Percentiles rank a stretch among this genome's conserved stretches.
These are phyloP conservation scores for Puya raimondii DNA, from an alignment of 176 grass and related monocot genomes.

Conservation along the genomic window DNA sequence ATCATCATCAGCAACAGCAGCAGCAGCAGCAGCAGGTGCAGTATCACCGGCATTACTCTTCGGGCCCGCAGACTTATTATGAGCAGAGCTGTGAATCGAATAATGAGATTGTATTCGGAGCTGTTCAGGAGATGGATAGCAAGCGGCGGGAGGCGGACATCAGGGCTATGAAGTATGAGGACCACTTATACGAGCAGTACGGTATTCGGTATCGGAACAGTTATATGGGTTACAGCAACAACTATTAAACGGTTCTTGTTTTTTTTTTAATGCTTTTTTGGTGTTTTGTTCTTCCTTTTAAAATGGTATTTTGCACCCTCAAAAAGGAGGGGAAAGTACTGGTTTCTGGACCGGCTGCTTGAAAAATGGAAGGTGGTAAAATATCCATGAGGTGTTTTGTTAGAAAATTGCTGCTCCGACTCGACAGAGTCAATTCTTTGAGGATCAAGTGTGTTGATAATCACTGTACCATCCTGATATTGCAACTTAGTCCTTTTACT, in stretches of 20 bases:
- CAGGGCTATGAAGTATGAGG: constrained; percentile 46
- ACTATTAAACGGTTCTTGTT: background rate
- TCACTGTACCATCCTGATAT: too few relatives aligned
- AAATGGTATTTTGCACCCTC: background rate
- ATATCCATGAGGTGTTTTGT: too few relatives aligned
- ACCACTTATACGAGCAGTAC: constrained; percentile 42
- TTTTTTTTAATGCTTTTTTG: background rate
- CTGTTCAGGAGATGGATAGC: constrained; percentile 61
- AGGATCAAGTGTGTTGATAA: too few relatives aligned
- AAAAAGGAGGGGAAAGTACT: background rate
- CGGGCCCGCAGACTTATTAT: constrained; percentile 67
- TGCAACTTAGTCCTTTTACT: too few relatives aligned
- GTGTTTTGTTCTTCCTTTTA: background rate
- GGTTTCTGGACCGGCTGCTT: background rate
- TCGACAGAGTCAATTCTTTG: too few relatives aligned
- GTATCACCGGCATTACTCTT: constrained; percentile 52
- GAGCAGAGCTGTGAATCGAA: constrained; percentile 56
- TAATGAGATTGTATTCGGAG: constrained; percentile 81
- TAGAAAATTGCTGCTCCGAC: too few relatives aligned
- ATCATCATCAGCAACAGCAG: constrained; percentile 33
- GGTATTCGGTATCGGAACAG: constrained; percentile 41
- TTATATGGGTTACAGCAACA: constrained; percentile 36
- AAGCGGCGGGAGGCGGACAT: constrained; percentile 35
- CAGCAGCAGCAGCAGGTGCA: constrained; percentile 62
- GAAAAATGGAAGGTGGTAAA: background rate